A percentile compares a stretch with the other conserved stretches of the same genome.
phyloP scores from a whole-genome alignment of 805 yeast species.

The Metschnikowia lochheadii region DNA sequence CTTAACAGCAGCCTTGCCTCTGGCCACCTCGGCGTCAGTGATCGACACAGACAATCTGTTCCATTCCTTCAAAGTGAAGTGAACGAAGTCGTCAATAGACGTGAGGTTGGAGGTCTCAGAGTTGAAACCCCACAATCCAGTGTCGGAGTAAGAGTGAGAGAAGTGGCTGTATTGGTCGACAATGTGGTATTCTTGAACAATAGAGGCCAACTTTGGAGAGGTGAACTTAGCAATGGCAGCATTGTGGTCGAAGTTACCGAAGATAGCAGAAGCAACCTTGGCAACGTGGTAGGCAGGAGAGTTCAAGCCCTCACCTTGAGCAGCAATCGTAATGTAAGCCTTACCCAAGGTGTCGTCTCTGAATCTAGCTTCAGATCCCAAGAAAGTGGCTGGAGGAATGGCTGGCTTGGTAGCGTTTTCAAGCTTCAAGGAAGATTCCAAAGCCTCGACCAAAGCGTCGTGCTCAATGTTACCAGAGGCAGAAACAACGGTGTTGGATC shows the following conservation, averaged over 20 bases:
- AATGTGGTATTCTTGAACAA: conserved; percentile 67
- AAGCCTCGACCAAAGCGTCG: conserved; percentile 63
- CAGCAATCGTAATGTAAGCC: conserved; percentile 76
- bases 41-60: conserved; percentile 74
- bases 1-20: conserved; percentile 72
- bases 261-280: conserved; percentile 64
- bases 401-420: conserved; percentile 50
- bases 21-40: conserved; percentile 71
- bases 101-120: conserved; percentile 57
- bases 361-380: conserved; percentile 83
- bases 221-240: conserved; percentile 47
- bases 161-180: conserved; percentile 71
- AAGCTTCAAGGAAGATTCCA: conserved; percentile 48
- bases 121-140: conserved; percentile 82
- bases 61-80: conserved; percentile 83
- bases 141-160: conserved; percentile 66
- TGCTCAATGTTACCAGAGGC: conserved; percentile 69
- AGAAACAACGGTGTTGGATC: conserved; percentile 65
- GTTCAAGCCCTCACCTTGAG: conserved; percentile 58
- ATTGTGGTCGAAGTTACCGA: conserved; percentile 51
- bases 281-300: conserved; percentile 69
- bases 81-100: conserved; percentile 70
- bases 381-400: conserved; percentile 55
- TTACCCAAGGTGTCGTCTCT: conserved; percentile 84
- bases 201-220: conserved; percentile 67